phyloP scores from a whole-genome alignment of 495 filamentous ascomycete genomes.

The Aspergillus olivimuriae region DNA sequence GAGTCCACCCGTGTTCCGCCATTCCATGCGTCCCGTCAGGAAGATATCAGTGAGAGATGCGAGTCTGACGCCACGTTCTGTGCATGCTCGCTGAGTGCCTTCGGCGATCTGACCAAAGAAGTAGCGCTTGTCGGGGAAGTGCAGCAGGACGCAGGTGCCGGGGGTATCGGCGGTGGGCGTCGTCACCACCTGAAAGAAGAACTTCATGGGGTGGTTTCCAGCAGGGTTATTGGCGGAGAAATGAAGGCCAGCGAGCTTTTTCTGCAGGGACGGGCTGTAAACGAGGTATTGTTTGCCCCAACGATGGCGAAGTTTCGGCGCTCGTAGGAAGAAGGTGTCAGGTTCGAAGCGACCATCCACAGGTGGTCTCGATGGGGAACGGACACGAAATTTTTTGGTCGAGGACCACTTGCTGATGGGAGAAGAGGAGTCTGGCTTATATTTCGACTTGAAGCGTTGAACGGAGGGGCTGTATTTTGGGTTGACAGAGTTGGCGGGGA shows the following conservation, averaged over 20 bases:
- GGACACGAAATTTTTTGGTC: no score
- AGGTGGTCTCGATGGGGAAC: no score
- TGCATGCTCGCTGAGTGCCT: slow-evolving; percentile 72
- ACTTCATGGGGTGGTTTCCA: slow-evolving; percentile 52
- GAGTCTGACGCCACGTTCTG: slow-evolving; percentile 56
- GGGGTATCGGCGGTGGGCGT: slow-evolving; percentile 89
- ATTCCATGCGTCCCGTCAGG: slow-evolving; percentile 68
- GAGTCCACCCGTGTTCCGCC: slow-evolving; percentile 71
- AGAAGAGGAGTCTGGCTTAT: background rate
- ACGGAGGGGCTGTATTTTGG: no score
- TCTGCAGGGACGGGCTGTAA: slow-evolving; percentile 16
- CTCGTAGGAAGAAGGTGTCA: slow-evolving; percentile 2
- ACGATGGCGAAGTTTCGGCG: slow-evolving; percentile 2
- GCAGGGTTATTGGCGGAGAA: background rate
- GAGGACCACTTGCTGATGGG: no score
- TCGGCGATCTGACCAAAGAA: slow-evolving; percentile 81
- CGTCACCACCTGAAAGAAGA: slow-evolving; percentile 62
- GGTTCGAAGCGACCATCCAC: no score
- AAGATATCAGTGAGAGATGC: slow-evolving; percentile 66
- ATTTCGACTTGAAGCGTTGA: background rate
- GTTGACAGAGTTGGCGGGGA: no score
- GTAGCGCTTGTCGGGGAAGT: slow-evolving; percentile 76
- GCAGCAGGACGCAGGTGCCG: slow-evolving; percentile 67
- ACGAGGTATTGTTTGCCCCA: slow-evolving; percentile 18
- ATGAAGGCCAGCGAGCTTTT: slow-evolving; percentile 10